A percentile compares a stretch with the other conserved stretches of the same genome.
These are phyloP conservation scores for Psilocybe sp. DNA, from an alignment of 768 basidiomycete species.

Conservation along the genomic window DNA sequence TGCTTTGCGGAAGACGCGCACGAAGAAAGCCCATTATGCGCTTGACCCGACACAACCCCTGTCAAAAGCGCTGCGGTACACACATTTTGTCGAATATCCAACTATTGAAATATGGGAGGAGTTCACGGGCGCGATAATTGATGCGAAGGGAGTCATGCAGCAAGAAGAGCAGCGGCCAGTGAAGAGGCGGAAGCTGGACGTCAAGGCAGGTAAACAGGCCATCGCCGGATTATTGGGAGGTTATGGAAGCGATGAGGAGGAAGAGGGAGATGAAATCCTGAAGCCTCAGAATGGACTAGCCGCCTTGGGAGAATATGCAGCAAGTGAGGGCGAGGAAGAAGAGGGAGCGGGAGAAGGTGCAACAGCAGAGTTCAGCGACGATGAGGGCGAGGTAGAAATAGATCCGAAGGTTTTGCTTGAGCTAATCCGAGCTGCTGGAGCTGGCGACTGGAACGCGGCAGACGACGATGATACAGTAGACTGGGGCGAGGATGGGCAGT, in stretches of 20 bases:
- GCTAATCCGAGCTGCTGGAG: constrained; percentile 35
- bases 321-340: constrained; percentile 41
- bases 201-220: constrained; percentile 48
- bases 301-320: constrained; percentile 43
- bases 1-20: constrained; percentile 11
- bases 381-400: constrained; percentile 32
- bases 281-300: constrained; percentile 33
- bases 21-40: constrained; percentile 47
- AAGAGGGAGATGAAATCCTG: constrained; percentile 9
- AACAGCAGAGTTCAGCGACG: constrained; percentile 30
- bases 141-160: constrained; percentile 44
- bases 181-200: constrained; percentile 60
- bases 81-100: constrained; percentile 81
- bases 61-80: constrained; percentile 46
- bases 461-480: constrained; percentile 45
- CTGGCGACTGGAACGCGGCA: constrained; percentile 22
- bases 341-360: constrained; percentile 19
- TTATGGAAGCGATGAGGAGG: constrained; percentile 47
- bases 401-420: constrained; percentile 40
- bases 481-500: constrained; percentile 41
- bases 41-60: constrained; percentile 53
- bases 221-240: constrained; percentile 41
- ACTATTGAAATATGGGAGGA: constrained; percentile 76
- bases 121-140: constrained; percentile 61
- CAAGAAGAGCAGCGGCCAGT: constrained; percentile 32